These are phyloP conservation scores for Globisporangium paroecandrum DNA, from an alignment of 352 stramenopile genomes.

Conservation along the genomic window DNA sequence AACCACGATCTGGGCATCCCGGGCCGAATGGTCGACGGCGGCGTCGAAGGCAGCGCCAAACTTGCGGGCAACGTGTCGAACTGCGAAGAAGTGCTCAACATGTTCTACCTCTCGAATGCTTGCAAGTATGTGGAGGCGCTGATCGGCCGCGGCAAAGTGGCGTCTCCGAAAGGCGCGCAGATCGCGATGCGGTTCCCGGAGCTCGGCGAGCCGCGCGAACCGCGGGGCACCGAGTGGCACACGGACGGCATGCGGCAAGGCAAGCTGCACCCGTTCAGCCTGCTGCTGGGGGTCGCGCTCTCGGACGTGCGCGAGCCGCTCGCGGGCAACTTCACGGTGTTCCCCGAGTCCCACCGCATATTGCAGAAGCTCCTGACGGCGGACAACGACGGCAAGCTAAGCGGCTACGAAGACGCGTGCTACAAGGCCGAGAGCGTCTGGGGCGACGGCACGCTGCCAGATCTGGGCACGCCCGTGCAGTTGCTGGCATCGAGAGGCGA, in stretches of 20 bases:
- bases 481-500: conserved; percentile 54
- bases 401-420: conserved; percentile 53
- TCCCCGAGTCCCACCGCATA: conserved; percentile 52
- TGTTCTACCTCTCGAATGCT: conserved; percentile 53
- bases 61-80: conserved; percentile 72
- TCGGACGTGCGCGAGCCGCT: conserved; percentile 61
- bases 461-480: conserved; percentile 60
- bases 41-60: conserved; percentile 69
- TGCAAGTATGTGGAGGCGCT: conserved; percentile 61
- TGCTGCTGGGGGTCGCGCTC: conserved; percentile 65
- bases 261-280: conserved; percentile 62
- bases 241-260: conserved; percentile 81
- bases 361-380: conserved; percentile 49
- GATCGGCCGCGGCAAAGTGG: conserved; percentile 42
- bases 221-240: conserved; percentile 73
- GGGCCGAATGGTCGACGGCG: conserved; percentile 65
- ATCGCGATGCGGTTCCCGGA: conserved; percentile 76
- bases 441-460: conserved; percentile 64
- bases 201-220: conserved; percentile 55
- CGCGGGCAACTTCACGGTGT: conserved; percentile 71
- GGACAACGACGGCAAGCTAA: conserved; percentile 50
- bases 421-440: conserved; percentile 71
- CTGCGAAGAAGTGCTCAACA: conserved; percentile 49
- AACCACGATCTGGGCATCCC: conserved; percentile 76
- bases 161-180: conserved; percentile 50